Conservation (phyloP, 2,329 filamentous ascomycete genomes). For the Cordyceps cateniannulata region DNA sequence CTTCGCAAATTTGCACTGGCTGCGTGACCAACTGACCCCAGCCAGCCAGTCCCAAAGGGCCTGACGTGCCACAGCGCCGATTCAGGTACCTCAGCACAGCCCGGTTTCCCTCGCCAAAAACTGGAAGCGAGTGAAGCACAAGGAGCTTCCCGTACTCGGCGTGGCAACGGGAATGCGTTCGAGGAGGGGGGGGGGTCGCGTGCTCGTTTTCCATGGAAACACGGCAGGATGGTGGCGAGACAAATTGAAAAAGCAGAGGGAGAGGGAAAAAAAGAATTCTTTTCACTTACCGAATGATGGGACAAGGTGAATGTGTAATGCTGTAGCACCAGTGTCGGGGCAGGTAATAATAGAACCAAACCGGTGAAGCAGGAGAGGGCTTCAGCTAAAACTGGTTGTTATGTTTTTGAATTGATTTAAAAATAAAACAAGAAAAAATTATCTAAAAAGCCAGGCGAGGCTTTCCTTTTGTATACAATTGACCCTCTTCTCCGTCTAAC, state of each 20-base stretch:
- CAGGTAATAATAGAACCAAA: not conserved
- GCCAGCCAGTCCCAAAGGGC: no score
- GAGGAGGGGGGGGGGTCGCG: not conserved
- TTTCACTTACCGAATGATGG: not conserved
- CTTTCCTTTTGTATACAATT: not conserved
- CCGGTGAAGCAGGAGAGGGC: not conserved
- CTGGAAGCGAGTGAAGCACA: no score
- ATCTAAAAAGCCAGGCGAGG: not conserved
- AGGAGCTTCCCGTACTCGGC: not conserved
- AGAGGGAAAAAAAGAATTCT: not conserved
- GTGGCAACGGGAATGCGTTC: not conserved
- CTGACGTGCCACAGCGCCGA: not conserved
- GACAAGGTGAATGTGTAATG: not conserved
- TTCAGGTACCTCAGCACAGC: conserved; percentile 12
- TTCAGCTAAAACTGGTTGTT: not conserved
- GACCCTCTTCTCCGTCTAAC: not conserved
- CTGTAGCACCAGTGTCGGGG: not conserved
- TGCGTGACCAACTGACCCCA: conserved; percentile 6
- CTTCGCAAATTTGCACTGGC: not conserved
- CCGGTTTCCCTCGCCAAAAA: not conserved
- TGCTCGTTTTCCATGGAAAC: not conserved
- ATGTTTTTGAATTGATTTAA: not conserved
- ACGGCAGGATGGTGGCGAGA: not conserved
- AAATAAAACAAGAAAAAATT: not conserved
- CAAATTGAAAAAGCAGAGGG: not conserved